These are phyloP conservation scores for Hymenoscyphus fraxineus DNA, from an alignment of 2,329 filamentous ascomycete species.

Conservation along the genomic window DNA sequence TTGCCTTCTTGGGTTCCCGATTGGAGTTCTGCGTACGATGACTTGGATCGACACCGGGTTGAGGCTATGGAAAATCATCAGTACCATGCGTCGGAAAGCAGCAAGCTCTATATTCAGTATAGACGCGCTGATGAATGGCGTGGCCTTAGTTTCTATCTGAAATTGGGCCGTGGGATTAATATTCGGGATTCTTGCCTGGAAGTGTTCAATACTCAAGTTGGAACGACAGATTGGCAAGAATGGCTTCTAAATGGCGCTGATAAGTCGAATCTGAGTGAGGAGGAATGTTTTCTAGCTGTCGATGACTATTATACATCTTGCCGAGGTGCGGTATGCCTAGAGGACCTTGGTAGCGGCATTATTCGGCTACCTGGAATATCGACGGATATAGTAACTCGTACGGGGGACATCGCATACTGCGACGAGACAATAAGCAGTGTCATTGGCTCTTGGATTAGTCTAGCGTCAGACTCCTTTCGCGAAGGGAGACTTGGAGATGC, in stretches of 20 bases:
- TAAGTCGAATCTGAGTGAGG: not conserved
- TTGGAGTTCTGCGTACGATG: slow-evolving; percentile 15
- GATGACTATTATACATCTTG: not conserved
- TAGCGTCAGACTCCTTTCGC: not conserved
- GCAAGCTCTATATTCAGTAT: not conserved
- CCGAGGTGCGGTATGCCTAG: not conserved
- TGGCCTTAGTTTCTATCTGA: not conserved
- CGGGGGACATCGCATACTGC: not conserved
- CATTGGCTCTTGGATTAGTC: not conserved
- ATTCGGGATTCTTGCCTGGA: no score
- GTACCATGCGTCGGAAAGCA: slow-evolving; percentile 6
- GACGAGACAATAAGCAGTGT: not conserved
- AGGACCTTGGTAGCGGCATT: not conserved
- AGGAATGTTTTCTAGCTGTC: not conserved
- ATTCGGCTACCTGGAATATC: not conserved
- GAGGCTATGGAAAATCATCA: slow-evolving; percentile 1
- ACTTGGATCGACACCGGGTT: slow-evolving; percentile 9
- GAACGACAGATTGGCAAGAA: not conserved
- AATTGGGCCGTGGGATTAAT: not conserved
- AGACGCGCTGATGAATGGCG: not conserved
- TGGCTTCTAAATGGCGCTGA: not conserved
- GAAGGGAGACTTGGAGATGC: not conserved
- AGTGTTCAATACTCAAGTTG: not conserved
- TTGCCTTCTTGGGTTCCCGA: slow-evolving; percentile 17
- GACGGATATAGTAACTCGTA: not conserved